Evolutionary conservation across 208 protist species (phyloP).

Genomic region (Zelonia costaricensis): DNA sequence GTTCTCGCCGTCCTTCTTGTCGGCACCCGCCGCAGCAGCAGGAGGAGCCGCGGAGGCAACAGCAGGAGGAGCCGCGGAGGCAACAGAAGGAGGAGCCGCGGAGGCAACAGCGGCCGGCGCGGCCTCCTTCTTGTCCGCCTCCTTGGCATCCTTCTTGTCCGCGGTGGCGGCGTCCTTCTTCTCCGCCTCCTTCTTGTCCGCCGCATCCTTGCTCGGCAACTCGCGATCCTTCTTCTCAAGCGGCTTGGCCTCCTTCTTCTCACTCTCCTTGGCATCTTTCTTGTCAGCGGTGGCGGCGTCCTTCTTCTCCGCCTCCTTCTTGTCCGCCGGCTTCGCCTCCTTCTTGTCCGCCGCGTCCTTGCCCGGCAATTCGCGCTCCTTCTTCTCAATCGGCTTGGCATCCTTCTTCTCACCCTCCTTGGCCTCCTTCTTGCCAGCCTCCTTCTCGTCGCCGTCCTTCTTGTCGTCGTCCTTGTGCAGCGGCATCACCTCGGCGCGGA

Average conservation of each 20-base stretch:
- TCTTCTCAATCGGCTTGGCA: not conserved
- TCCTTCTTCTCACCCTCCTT: conserved; percentile 7
- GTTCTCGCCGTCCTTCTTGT: conserved; percentile 27
- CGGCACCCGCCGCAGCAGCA: no score
- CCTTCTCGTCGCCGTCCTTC: conserved; percentile 5
- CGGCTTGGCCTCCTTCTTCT: conserved; percentile 1
- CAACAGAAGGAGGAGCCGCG: no score
- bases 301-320: conserved; percentile 3
- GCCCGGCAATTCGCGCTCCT: not conserved
- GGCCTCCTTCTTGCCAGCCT: conserved; percentile 1
- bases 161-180: conserved; percentile 5
- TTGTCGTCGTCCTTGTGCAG: conserved; percentile 19
- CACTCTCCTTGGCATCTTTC: conserved; percentile 2
- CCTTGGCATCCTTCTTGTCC: conserved; percentile 11
- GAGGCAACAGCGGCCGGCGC: no score
- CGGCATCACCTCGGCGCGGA: conserved; percentile 61
- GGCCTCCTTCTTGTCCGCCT: conserved; percentile 11
- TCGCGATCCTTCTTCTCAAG: not conserved
- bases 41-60: no score
- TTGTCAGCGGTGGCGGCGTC: conserved; percentile 4
- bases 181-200: not conserved
- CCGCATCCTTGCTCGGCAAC: not conserved
- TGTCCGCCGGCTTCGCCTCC: conserved; percentile 11
- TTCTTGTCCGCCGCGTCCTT: conserved; percentile 10
- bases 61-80: no score